These are phyloP conservation scores for Nyssa sinensis DNA, from an alignment of 148 eudicot genomes.

Conservation along the genomic window DNA sequence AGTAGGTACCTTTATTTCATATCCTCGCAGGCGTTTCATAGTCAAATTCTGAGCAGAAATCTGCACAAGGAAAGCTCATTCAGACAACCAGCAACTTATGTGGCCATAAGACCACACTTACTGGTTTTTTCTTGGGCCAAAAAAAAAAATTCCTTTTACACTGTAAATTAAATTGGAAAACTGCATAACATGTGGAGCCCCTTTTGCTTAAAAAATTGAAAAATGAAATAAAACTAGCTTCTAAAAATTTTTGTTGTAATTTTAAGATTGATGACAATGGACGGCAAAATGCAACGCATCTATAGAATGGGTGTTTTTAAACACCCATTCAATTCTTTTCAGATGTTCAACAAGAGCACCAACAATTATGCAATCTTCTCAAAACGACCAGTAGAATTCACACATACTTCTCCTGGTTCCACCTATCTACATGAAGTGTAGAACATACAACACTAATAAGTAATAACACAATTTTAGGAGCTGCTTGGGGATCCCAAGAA, in stretches of 20 bases:
- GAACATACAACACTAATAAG: no score
- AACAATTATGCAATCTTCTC: no score
- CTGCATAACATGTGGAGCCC: background rate
- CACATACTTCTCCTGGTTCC: no score
- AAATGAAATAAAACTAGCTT: background rate
- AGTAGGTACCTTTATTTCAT: conserved; percentile 74
- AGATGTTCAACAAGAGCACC: background rate
- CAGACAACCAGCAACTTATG: background rate
- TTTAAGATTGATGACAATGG: conserved; percentile 2
- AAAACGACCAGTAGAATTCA: no score
- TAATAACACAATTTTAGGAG: background rate
- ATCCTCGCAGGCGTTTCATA: conserved; percentile 88
- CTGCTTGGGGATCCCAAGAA: background rate
- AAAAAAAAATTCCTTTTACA: background rate
- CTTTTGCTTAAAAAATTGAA: background rate
- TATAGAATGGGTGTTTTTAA: no score
- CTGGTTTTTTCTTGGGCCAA: background rate
- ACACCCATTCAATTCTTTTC: no score
- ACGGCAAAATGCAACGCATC: background rate
- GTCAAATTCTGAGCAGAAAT: conserved; percentile 81
- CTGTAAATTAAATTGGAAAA: background rate
- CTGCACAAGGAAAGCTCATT: conserved; percentile 48
- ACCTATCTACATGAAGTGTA: no score
- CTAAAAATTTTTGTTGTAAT: background rate
- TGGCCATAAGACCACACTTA: background rate